Conservation (phyloP, 352 stramenopile genomes). For the Ophiocytium majus region DNA sequence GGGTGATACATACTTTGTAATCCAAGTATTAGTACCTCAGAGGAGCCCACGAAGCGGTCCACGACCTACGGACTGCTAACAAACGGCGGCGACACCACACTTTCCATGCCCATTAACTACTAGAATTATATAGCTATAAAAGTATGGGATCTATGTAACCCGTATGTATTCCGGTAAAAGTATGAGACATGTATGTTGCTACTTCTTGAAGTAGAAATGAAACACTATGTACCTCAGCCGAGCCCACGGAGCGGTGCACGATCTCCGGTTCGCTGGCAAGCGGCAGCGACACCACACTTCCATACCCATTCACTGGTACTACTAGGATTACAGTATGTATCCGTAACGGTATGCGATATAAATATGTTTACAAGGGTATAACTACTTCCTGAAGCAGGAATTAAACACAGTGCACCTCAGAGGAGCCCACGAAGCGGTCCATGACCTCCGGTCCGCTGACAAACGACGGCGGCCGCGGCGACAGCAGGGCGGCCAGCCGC, state of each 20-base stretch:
- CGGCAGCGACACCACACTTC: slow-evolving; percentile 80
- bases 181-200: too few relatives aligned
- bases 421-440: slow-evolving; percentile 96
- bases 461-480: slow-evolving; percentile 96
- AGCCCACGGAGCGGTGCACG: slow-evolving; percentile 96
- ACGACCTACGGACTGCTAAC: slow-evolving; percentile 96
- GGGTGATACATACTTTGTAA: too few relatives aligned
- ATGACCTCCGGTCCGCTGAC: slow-evolving; percentile 96
- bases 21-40: slow-evolving; percentile 78
- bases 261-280: slow-evolving; percentile 92
- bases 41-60: slow-evolving; percentile 96
- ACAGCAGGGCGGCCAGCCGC: slow-evolving; percentile 82
- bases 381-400: too few relatives aligned
- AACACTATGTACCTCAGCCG: slow-evolving; percentile 75
- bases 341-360: too few relatives aligned
- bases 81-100: slow-evolving; percentile 79
- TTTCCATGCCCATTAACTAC: too few relatives aligned
- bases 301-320: too few relatives aligned
- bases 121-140: too few relatives aligned
- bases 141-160: too few relatives aligned
- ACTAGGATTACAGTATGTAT: too few relatives aligned
- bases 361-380: too few relatives aligned
- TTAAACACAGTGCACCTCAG: slow-evolving; percentile 72
- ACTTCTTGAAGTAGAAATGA: too few relatives aligned
- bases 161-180: too few relatives aligned